phyloP scores from a whole-genome alignment of 2,329 filamentous ascomycete species.

The Penicillium sp. region DNA sequence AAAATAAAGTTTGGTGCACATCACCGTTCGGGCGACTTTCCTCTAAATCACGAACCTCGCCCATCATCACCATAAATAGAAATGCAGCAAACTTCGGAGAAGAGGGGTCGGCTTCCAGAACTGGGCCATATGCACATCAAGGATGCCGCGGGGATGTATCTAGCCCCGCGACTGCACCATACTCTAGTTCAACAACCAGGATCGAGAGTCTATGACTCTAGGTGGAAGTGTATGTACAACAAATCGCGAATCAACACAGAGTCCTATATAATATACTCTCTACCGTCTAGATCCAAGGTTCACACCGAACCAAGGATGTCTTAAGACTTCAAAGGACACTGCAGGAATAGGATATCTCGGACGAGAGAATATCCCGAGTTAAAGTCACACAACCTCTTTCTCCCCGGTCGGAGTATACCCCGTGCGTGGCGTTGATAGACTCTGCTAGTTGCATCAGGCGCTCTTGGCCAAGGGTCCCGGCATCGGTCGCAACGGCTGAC shows the following conservation, averaged over 20 bases:
- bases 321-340: not conserved
- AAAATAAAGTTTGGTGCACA: not conserved
- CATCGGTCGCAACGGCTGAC: slow-evolving; percentile 2
- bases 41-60: not conserved
- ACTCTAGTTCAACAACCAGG: not conserved
- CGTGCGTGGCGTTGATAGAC: slow-evolving; percentile 16
- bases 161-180: slow-evolving; percentile 9
- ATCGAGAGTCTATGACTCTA: not conserved
- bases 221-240: not conserved
- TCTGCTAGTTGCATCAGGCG: slow-evolving; percentile 15
- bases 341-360: not conserved
- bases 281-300: not conserved
- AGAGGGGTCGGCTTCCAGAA: slow-evolving; percentile 12
- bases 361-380: not conserved
- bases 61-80: not conserved
- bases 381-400: slow-evolving; percentile 8
- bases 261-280: not conserved
- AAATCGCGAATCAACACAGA: not conserved
- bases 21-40: not conserved
- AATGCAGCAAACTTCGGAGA: not conserved
- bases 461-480: not conserved
- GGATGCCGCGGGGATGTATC: slow-evolving; percentile 4
- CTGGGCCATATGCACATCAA: not conserved
- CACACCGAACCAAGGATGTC: not conserved
- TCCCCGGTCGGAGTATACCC: slow-evolving; percentile 4